Evolutionary conservation across 306 rosid genomes (phyloP), one percentile per base, ranked within the genome.

Genomic region (Luffa aegyptiaca): DNA sequence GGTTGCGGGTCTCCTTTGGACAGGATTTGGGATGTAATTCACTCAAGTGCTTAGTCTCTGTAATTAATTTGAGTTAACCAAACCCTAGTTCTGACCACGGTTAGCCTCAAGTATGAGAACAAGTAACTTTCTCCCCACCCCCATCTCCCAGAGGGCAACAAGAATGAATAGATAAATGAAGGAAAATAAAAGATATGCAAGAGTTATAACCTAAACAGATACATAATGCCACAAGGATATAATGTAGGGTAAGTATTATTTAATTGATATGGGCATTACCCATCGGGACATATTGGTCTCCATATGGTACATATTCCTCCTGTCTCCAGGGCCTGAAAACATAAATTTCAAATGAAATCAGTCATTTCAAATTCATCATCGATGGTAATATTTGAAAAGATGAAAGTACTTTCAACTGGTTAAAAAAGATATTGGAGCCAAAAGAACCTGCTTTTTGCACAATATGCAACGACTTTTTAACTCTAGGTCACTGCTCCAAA

Each of bases 401-500:
- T 39, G 71, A 73, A 72, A 55, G 11, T 75, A 79, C 37, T 77
- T 85, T 45, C 77, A 55, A 42, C 37, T 36, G 13, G 36, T 31
- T 9, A 45, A 21, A 2, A 76, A 78, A 16, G 35, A 59, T 44
- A 53, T 48, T 37, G 66, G 36, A n/a, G 41, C 48, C 75, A 36
- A 68, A 76, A 69, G 78, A 63, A 95, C 99, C 97, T 91, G 92
- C 76, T 90, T 95, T 88, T 81, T 90, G 88, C 96, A 93, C 75
- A 95, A 84, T 6, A 92, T 82, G 87, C 96, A 86, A 57, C 90
- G 90, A 16, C 89, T 82, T 82, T 83, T 90, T 85, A 85, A 85
- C 84, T 91, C 97, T 62, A 72, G 88, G 84, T 95, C 97, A 55
- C 99, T 95, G 91, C 96, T 91, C 97, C 99, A 95, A 81, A 95